These are phyloP conservation scores for Kwoniella shandongensis DNA, from an alignment of 768 basidiomycete genomes.

Conservation along the genomic window DNA sequence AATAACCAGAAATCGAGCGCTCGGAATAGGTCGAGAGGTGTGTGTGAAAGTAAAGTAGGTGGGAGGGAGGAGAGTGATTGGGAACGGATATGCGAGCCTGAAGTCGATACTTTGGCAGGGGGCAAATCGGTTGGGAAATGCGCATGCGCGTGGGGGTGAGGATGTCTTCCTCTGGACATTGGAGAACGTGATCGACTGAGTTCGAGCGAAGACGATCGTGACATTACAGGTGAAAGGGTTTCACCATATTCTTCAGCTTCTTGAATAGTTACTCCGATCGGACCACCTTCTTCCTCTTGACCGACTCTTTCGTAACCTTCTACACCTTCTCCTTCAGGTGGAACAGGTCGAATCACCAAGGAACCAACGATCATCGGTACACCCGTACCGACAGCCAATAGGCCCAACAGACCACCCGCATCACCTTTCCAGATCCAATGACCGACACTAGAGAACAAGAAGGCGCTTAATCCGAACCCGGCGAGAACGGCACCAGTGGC, in stretches of 20 bases:
- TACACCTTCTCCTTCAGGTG: slow-evolving; percentile 45
- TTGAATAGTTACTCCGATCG: not conserved
- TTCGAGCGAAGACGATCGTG: slow-evolving; percentile 35
- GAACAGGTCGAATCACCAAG: slow-evolving; percentile 70
- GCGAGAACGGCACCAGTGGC: slow-evolving; percentile 76
- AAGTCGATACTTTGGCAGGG: not conserved
- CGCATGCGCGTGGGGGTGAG: slow-evolving; percentile 10
- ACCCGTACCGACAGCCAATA: slow-evolving; percentile 75
- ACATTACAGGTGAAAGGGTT: not conserved
- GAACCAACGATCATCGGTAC: slow-evolving; percentile 76
- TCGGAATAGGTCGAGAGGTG: slow-evolving; percentile 56
- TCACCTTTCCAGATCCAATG: slow-evolving; percentile 72
- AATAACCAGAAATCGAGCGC: slow-evolving; percentile 67
- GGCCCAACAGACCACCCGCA: slow-evolving; percentile 71
- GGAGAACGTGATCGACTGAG: slow-evolving; percentile 34
- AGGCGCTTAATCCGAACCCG: slow-evolving; percentile 87
- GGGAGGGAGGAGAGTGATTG: slow-evolving; percentile 13
- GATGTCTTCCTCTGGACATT: slow-evolving; percentile 9
- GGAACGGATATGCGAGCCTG: slow-evolving; percentile 7
- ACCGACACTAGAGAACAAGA: slow-evolving; percentile 78
- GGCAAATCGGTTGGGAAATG: slow-evolving; percentile 9
- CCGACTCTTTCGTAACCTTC: too few relatives aligned
- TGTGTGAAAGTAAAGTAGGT: slow-evolving; percentile 17
- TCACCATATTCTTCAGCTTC: slow-evolving; percentile 5
- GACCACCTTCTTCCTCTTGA: not conserved